phyloP scores from a whole-genome alignment of 2,329 filamentous ascomycete species.

The Zopfia rhizophila region DNA sequence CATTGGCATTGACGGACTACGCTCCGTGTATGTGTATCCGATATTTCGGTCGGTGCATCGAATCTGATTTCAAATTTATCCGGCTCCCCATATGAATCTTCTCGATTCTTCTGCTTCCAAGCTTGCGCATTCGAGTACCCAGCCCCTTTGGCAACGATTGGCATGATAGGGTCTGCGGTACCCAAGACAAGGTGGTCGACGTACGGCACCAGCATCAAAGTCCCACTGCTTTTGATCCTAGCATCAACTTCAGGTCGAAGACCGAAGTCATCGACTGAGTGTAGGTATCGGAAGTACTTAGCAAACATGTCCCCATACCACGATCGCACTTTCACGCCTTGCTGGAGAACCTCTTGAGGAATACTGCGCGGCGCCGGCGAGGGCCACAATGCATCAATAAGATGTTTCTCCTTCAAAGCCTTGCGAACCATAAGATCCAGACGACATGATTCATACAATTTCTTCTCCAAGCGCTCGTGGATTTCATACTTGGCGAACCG shows the following conservation, averaged over 20 bases:
- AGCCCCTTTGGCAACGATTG: slow-evolving; percentile 44
- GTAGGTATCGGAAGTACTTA: slow-evolving; percentile 47
- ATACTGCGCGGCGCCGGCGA: slow-evolving; percentile 40
- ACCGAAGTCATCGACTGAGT: slow-evolving; percentile 42
- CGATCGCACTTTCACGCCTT: slow-evolving; percentile 44
- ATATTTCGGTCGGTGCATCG: slow-evolving; percentile 39
- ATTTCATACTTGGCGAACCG: slow-evolving; percentile 47
- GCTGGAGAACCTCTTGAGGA: slow-evolving; percentile 38
- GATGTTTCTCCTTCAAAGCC: slow-evolving; percentile 50
- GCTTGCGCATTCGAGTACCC: slow-evolving; percentile 39
- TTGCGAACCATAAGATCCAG: slow-evolving; percentile 50
- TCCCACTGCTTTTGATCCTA: slow-evolving; percentile 40
- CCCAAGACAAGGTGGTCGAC: slow-evolving; percentile 48
- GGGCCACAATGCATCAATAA: slow-evolving; percentile 49
- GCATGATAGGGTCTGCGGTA: slow-evolving; percentile 45
- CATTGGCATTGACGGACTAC: slow-evolving; percentile 47
- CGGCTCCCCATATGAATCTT: slow-evolving; percentile 38
- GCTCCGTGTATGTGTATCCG: slow-evolving; percentile 43
- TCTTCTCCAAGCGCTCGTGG: slow-evolving; percentile 50
- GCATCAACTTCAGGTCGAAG: slow-evolving; percentile 44
- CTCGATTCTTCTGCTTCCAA: slow-evolving; percentile 27
- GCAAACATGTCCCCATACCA: slow-evolving; percentile 53
- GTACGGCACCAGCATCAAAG: slow-evolving; percentile 47
- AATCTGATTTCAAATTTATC: slow-evolving; percentile 47
- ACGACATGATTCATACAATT: slow-evolving; percentile 44